Percentiles rank a stretch among this genome's conserved stretches.
phyloP scores from a whole-genome alignment of 176 grass and related monocot species.

The Alopecurus myosuroides region DNA sequence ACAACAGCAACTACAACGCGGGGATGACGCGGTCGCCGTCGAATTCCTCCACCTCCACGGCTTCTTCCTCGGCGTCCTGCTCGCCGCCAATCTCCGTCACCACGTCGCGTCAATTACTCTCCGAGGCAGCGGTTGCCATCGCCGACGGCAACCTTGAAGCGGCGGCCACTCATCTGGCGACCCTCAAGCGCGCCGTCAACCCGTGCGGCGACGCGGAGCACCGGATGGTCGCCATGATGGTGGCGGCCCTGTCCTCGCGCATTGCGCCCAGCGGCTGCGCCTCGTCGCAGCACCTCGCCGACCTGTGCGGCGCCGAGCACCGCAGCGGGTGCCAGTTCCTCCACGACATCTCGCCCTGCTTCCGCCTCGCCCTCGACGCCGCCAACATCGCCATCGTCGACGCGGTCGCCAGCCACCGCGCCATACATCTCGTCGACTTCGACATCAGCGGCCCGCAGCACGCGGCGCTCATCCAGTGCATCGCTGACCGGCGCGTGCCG shows the following conservation, averaged over 20 bases:
- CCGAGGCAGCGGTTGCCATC: constrained; percentile 53
- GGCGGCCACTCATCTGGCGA: constrained; percentile 41
- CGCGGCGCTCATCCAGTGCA: constrained; percentile 51
- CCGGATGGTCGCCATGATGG: constrained; percentile 75
- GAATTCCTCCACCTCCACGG: constrained; percentile 75
- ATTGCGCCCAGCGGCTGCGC: constrained; percentile 17
- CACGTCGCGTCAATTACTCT: constrained; percentile 53
- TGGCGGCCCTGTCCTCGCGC: constrained; percentile 46
- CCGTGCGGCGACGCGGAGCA: constrained; percentile 62
- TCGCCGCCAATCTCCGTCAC: constrained; percentile 50
- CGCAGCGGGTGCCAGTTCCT: constrained; percentile 49
- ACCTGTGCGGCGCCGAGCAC: constrained; percentile 53
- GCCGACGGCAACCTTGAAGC: constrained; percentile 60
- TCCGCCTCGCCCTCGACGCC: constrained; percentile 66
- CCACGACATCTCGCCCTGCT: constrained; percentile 60
- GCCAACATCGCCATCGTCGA: constrained; percentile 67
- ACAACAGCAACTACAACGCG: constrained; percentile 13
- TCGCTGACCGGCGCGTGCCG: constrained; percentile 43
- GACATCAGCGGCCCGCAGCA: constrained; percentile 65
- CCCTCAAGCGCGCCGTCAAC: constrained; percentile 42
- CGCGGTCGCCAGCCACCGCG: constrained; percentile 33
- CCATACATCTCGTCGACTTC: constrained; percentile 82
- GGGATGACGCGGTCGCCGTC: constrained; percentile 61
- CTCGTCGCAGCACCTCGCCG: constrained; percentile 26
- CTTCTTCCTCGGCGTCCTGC: constrained; percentile 71